Conservation (phyloP, 106 monocot genomes). For the Dendrobium chrysotoxum region DNA sequence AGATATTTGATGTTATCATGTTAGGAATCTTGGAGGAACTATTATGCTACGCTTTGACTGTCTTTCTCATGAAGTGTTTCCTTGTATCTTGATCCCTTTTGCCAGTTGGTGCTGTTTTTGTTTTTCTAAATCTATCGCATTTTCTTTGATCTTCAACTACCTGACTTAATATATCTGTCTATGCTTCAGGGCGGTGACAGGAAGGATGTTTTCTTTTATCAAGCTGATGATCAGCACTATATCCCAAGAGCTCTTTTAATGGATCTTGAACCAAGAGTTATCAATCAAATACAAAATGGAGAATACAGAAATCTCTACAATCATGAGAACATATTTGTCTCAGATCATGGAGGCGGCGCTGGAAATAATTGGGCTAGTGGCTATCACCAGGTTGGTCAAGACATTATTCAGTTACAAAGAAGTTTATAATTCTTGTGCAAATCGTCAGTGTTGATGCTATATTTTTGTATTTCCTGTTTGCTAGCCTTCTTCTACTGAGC, state of each 20-base stretch:
- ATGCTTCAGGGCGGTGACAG: conserved; percentile 84
- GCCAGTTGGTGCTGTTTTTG: not conserved
- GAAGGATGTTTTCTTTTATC: conserved; percentile 99
- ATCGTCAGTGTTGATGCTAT: not conserved
- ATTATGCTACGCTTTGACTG: not conserved
- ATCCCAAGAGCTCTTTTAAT: conserved; percentile 91
- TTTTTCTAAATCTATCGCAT: not conserved
- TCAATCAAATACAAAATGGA: conserved; percentile 92
- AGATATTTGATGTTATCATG: not conserved
- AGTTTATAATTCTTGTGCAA: not conserved
- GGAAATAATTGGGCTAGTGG: conserved; percentile 99
- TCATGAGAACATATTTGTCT: conserved; percentile 90
- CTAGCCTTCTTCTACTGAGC: not conserved
- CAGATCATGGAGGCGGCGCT: conserved; percentile 96
- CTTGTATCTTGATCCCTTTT: not conserved
- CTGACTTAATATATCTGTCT: not conserved
- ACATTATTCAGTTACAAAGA: not conserved
- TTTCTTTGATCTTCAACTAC: conserved; percentile 2
- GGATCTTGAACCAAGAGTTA: conserved; percentile 97
- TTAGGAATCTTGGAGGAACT: not conserved
- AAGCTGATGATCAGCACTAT: conserved; percentile 99
- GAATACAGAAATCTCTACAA: conserved; percentile 98
- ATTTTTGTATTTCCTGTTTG: not conserved
- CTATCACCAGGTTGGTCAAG: conserved; percentile 78
- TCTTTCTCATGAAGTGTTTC: not conserved